Evolutionary conservation across 2,329 filamentous ascomycete genomes (phyloP).

Genomic region (Blastomyces percursus): DNA sequence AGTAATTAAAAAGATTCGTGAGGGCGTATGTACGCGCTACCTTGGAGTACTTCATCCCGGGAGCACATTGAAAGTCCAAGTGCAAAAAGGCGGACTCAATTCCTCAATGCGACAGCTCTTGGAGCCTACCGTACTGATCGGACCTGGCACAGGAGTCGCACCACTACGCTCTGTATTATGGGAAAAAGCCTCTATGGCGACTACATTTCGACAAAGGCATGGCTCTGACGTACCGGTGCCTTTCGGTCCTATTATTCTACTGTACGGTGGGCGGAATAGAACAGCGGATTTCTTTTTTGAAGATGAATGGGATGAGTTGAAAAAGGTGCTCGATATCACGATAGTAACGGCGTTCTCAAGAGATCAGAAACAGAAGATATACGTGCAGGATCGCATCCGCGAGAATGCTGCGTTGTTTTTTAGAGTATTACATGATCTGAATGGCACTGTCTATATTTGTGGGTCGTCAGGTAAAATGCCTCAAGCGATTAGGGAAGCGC

Average conservation of each 20-base stretch:
- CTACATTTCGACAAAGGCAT: slow-evolving; percentile 22
- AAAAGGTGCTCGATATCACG: slow-evolving; percentile 35
- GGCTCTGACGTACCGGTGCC: slow-evolving; percentile 18
- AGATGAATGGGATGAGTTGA: slow-evolving; percentile 56
- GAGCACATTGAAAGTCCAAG: slow-evolving; percentile 48
- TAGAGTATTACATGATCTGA: slow-evolving; percentile 38
- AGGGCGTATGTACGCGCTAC: slow-evolving; percentile 86
- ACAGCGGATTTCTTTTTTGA: slow-evolving; percentile 70
- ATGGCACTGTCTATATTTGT: slow-evolving; percentile 43
- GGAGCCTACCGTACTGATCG: slow-evolving; percentile 62
- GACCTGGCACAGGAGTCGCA: slow-evolving; percentile 76
- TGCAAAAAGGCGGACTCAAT: slow-evolving; percentile 44
- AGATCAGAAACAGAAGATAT: slow-evolving; percentile 54
- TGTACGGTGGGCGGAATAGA: slow-evolving; percentile 74
- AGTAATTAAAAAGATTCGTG: slow-evolving; percentile 68
- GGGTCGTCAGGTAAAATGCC: slow-evolving; percentile 60
- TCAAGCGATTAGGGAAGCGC: slow-evolving; percentile 53
- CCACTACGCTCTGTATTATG: slow-evolving; percentile 73
- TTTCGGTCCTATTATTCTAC: slow-evolving; percentile 47
- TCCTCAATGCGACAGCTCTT: slow-evolving; percentile 37
- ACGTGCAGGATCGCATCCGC: slow-evolving; percentile 55
- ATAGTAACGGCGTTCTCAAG: slow-evolving; percentile 59
- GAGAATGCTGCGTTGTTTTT: slow-evolving; percentile 42
- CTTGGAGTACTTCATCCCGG: slow-evolving; percentile 53
- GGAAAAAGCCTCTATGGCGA: slow-evolving; percentile 46